Base-by-base conservation (phyloP, 352 stramenopile genomes). In the Pythium oligandrum region DNA sequence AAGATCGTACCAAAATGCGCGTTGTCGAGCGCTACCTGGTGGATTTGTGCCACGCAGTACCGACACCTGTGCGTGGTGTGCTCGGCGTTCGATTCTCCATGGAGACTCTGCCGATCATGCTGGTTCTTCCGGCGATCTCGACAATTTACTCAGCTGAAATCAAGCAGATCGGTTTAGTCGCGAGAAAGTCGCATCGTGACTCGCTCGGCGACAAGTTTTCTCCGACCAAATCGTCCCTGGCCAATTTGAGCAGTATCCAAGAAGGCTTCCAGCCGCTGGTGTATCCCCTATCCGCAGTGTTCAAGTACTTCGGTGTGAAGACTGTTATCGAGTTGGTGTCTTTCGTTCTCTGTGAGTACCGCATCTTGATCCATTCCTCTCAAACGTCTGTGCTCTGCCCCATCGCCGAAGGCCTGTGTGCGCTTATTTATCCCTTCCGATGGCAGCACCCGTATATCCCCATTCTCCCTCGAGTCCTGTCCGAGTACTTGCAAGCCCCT, bases 381-480 rank as follows among this genome's bases (percentile, higher is more conserved):
- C 76, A 92, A 43, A 70, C 90, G 38, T 88, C 82, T 33, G 63
- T 92, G 12, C 61, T 94, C 34, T 88, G 74, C 32, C 80, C 80
- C 3, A 71, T 94, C 11, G 71, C 80, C 0, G 84, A 94, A 61
- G 76, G 74, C 0, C 51, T 94, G 4, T 93, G 82, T 34, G 68
- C 82, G 3, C 75, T 94, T 26, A 79, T 93, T 45, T 93, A 93
- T 63, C 84, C 84, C 4, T 93, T 94, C 57, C 76, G 75, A 42
- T 94, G 84, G 82, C 82, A 92, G 48, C 84, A 94, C 53, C 84
- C 82, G 11, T 94, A 93, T 49, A 76, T 94, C 4, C 82, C 84
- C 3, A 89, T 93, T 46, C 59, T 94, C 8, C 84, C 84, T 6
- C 79, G 73, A 17, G 78, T 93, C 9, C 61, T 94, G 7, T 89